Conservation (phyloP, 352 stramenopile species). For the Pythium utonaiense region DNA sequence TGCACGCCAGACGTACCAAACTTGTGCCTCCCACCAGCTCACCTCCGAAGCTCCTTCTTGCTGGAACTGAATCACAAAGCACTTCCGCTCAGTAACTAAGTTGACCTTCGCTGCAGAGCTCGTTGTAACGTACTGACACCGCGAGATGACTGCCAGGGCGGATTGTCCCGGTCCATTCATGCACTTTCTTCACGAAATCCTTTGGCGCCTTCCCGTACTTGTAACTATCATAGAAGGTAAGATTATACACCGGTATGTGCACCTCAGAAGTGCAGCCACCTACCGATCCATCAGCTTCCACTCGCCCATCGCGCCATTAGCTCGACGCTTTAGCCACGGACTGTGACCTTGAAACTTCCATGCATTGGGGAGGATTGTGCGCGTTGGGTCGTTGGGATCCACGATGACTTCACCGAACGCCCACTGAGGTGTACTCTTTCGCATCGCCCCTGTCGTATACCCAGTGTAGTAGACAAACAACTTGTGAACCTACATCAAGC, state of each 20-base stretch:
- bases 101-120: background rate
- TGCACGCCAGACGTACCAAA: slow-evolving; percentile 77
- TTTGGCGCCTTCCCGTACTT: slow-evolving; percentile 43
- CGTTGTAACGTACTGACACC: slow-evolving; percentile 45
- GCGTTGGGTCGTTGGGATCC: slow-evolving; percentile 68
- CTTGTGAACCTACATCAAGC: slow-evolving; percentile 46
- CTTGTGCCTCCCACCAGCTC: slow-evolving; percentile 79
- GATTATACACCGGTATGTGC: background rate
- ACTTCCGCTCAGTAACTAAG: background rate
- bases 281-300: slow-evolving; percentile 54
- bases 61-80: slow-evolving; percentile 43
- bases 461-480: slow-evolving; percentile 82
- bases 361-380: slow-evolving; percentile 62
- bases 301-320: slow-evolving; percentile 72
- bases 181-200: slow-evolving; percentile 53
- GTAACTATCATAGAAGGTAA: slow-evolving; percentile 26
- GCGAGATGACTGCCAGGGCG: slow-evolving; percentile 53
- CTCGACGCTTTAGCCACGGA: slow-evolving; percentile 48
- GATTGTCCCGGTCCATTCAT: slow-evolving; percentile 52
- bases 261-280: too few relatives aligned
- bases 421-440: slow-evolving; percentile 59
- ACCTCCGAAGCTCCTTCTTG: slow-evolving; percentile 56
- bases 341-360: slow-evolving; percentile 71
- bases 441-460: slow-evolving; percentile 79
- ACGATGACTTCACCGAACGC: slow-evolving; percentile 66